Base-by-base conservation (phyloP, 805 yeast species). In the Lipomyces orientalis region DNA sequence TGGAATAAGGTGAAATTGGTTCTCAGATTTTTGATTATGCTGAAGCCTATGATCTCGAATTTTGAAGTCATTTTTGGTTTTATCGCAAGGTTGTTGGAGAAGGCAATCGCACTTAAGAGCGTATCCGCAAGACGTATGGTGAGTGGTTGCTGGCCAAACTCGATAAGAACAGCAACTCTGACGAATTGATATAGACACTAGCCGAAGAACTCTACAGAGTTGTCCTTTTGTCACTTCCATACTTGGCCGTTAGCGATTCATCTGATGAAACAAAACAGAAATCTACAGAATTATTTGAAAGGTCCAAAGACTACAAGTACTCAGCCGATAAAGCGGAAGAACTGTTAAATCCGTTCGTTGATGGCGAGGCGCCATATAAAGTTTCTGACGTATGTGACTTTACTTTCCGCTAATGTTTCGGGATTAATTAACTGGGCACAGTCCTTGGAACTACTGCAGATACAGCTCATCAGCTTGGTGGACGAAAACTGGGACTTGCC, bases 1-100 rank as follows among this genome's bases (percentile, higher is more conserved):
- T 90, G 91, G 87, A 88, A 88, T 69, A 86, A 86, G 71, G 76
- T 91, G 70, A 93, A 94, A 78, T 81, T 90, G 12, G 79, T 88
- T 16, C 74, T 91, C 67, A 86, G 97, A 74, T 87, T 93, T 70
- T 79, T 91, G 70, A 87, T 92, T 0, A 77, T 88, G 2, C 79
- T 93, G 70, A 77, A 87, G 0, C 90, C 92, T 2, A 85, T 92
- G 39, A 78, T 91, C 60, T 77, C 79, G 4, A 86, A 84, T 31
- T 54, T 64, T 33, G 84, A 84, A 46, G 86, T 83, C 35, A 29
- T 68, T 22, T 71, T 85, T 4, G 66, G 79, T 46, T 77, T 90
- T 4, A 84, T 87, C 73, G 81, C 78, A 61, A 86, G 84, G 67
- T 81, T 91, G 33, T 78, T 91, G 66, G 79, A 80, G 4, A 74